Evolutionary conservation across 345 rosid genomes (phyloP), one percentile per base, ranked within the genome.

Genomic region (Balakata baccata): DNA sequence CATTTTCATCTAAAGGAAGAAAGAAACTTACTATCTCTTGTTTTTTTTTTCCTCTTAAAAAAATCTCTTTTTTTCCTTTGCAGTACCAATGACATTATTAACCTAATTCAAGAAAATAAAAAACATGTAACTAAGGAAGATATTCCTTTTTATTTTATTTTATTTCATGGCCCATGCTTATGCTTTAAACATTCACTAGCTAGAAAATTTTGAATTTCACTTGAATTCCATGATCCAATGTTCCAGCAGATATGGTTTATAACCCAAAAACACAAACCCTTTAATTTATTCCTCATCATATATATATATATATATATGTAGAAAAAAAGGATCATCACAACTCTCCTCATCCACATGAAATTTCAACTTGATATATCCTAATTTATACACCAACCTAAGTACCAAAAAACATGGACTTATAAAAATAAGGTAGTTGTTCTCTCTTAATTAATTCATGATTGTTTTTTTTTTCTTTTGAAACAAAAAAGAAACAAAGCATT

Each of bases 321-420:
- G 38, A 72, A 11, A 11, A 22, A 43, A 66, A 46, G 50, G 29
- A 59, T 37, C 47, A n/a, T 20, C 34, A 29, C 34, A 29, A 29
- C 34, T 29, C 34, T 2, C 34, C 34, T 29, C 50, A 12, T 2
- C 56, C 69, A 18, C 74, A 59, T 64, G 39, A 60, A 50, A 66
- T 54, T 29, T 64, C 75, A 81, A 68, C 76, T 53, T 75, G 64
- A 77, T 74, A 66, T 64, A 64, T 76, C 74, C 73, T 75, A 79
- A 41, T 68, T 77, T 75, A 77, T 75, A 82, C 82, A 75, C 85
- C 81, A 83, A 72, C 61, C 74, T 69, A 34, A 58, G 77, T 46
- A 62, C 60, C 75, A 71, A 71, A 72, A 66, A 29, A 29, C 34
- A 78, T 71, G 74, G 73, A 77, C 23, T 22, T 37, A 61, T 13